Percentiles rank a stretch among this genome's conserved stretches.
Conservation (phyloP, 257 asterid species). For the Rubia yunnanensis region DNA sequence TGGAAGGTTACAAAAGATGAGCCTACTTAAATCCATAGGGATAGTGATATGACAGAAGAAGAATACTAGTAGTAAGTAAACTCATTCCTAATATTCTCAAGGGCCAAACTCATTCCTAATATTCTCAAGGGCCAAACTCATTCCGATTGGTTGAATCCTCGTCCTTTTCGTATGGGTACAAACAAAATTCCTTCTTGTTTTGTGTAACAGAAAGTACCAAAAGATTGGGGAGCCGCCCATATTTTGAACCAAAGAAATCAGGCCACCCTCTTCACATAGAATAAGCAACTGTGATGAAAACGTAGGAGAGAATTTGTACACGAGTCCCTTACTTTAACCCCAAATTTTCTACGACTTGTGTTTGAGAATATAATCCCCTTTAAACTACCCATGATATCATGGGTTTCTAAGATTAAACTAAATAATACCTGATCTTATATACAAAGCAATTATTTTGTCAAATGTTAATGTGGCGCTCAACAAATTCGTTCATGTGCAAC, state of each 20-base stretch:
- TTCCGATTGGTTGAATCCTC: not conserved
- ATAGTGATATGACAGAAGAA: too few relatives aligned
- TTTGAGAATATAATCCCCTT: not conserved
- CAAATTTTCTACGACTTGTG: not conserved
- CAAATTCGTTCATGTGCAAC: too few relatives aligned
- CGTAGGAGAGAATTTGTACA: not conserved
- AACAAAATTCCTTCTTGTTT: not conserved
- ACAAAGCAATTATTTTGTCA: too few relatives aligned
- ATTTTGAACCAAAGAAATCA: not conserved
- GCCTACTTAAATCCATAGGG: not conserved
- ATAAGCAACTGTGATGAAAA: not conserved
- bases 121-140: not conserved
- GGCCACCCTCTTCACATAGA: not conserved
- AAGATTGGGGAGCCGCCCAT: not conserved
- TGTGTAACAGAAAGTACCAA: not conserved
- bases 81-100: not conserved
- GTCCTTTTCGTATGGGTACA: not conserved
- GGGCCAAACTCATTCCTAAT: not conserved
- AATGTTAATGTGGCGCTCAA: too few relatives aligned
- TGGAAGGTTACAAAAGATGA: too few relatives aligned
- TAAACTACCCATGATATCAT: too few relatives aligned
- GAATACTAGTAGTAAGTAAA: too few relatives aligned
- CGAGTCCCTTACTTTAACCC: not conserved
- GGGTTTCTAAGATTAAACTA: too few relatives aligned
- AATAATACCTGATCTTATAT: too few relatives aligned